Conservation (phyloP, 148 eudicot genomes). For the Pharnaceum exiguum region DNA sequence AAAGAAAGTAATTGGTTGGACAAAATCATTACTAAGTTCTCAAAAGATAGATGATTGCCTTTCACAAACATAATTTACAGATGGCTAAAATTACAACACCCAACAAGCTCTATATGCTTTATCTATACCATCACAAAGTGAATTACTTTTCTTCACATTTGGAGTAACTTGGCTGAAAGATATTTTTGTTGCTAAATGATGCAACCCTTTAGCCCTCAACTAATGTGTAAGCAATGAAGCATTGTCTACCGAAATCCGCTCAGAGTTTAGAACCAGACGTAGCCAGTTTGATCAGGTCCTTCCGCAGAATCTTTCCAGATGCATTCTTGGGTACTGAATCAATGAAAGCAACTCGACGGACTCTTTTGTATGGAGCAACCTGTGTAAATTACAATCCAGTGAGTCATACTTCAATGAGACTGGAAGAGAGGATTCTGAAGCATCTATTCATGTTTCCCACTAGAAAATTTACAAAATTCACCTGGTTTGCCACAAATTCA, state of each 20-base stretch:
- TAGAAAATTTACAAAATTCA: conserved; percentile 27
- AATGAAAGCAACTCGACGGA: conserved; percentile 69
- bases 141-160: too few species aligned
- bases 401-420: neutral
- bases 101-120: too few species aligned
- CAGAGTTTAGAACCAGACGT: conserved; percentile 44
- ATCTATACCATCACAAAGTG: too few species aligned
- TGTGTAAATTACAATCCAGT: conserved; percentile 8
- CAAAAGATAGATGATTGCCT: too few species aligned
- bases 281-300: conserved; percentile 78
- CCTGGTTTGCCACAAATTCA: conserved; percentile 84
- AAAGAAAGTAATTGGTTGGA: too few species aligned
- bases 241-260: neutral
- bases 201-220: neutral
- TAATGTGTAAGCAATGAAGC: neutral
- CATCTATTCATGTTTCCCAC: neutral
- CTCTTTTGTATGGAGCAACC: conserved; percentile 96
- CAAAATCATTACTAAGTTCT: too few species aligned
- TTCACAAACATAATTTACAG: too few species aligned
- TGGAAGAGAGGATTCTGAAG: neutral
- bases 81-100: too few species aligned
- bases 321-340: conserved; percentile 83
- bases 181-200: too few species aligned
- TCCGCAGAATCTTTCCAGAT: conserved; percentile 87
- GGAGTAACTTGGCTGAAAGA: too few species aligned